Base-by-base conservation (phyloP, 495 filamentous ascomycete genomes). In the Aspergillus funiculosus region DNA sequence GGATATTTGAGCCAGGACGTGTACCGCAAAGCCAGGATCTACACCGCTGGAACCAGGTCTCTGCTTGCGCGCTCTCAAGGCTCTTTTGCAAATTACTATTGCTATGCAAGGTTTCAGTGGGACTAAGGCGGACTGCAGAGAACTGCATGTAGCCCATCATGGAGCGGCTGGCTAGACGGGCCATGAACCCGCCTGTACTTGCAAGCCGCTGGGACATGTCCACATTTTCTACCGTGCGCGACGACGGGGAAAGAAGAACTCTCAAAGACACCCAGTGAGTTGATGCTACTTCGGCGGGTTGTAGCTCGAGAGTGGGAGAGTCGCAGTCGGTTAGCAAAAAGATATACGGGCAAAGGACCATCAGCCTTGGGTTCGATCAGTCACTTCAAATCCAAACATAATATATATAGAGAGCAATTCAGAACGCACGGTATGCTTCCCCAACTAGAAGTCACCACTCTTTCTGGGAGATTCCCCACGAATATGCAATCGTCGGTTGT, bases 311-410 rank as follows among this genome's bases (percentile, higher is more conserved):
- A 6, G 76, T 63, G 1, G 82, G 80, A 7, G 78, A 66, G 24
- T 76, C 64, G 29, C 74, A 74, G 19, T 68, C 71, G 9, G 78
- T 83, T 24, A 78, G 59, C 17, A 90, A 65, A 56, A 81, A 89
- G 34, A 90, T 67, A 58, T 83, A 89, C 0, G 85, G 83, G 48
- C 83, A 88, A 4, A 89, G 75, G 2, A 89, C 82, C 83, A 89
- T 87, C 24, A 89, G 59, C 15, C 82, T 86, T 42, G 19, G 9
- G 6, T 10, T 24, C 6, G 14, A 9, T 13, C 1, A 17, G 22
- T 11, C n/a, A n/a, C n/a, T n/a, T n/a, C n/a, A n/a, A n/a, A n/a
- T n/a, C n/a, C n/a, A n/a, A 32, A 25, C 5, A 42, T 17, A 9
- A 25, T 39, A 3, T 14, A 24, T 5, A 5, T 18, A 3, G 31